These are phyloP conservation scores for Carallia pectinifolia DNA, from an alignment of 345 rosid genomes.

Conservation along the genomic window DNA sequence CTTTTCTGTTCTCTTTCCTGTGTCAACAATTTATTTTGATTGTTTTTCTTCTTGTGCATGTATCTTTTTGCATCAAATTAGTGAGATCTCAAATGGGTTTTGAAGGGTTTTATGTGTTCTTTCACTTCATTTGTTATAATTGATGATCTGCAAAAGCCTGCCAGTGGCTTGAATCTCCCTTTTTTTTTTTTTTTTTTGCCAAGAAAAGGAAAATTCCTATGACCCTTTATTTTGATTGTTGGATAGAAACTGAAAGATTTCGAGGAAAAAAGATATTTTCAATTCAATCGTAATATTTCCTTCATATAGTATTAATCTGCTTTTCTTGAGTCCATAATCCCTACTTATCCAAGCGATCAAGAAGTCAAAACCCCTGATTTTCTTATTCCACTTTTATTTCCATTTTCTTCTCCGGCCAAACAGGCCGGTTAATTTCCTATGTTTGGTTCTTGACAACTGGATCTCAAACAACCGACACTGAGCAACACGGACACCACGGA, in stretches of 20 bases:
- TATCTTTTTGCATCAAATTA: too few species aligned
- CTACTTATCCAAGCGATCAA: neutral
- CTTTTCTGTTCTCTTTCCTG: neutral
- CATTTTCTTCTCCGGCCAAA: neutral
- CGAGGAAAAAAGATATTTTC: too few species aligned
- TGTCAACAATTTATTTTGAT: neutral
- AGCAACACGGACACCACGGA: too few species aligned
- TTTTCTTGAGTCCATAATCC: neutral
- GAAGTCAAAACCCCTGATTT: neutral
- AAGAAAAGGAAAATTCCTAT: too few species aligned
- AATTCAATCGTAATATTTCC: neutral
- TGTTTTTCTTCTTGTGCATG: neutral
- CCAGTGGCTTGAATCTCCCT: neutral
- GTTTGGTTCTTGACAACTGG: too few species aligned
- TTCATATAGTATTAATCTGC: neutral
- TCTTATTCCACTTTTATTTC: neutral
- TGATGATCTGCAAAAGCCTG: too few species aligned
- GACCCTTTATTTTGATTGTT: neutral
- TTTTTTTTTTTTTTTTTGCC: neutral
- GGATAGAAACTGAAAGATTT: neutral
- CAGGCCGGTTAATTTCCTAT: neutral
- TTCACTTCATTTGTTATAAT: too few species aligned
- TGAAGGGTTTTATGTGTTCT: too few species aligned
- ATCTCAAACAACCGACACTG: too few species aligned
- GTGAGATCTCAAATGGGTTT: too few species aligned